phyloP scores from a whole-genome alignment of 2,329 filamentous ascomycete genomes.

The Xylariaceae sp. region DNA sequence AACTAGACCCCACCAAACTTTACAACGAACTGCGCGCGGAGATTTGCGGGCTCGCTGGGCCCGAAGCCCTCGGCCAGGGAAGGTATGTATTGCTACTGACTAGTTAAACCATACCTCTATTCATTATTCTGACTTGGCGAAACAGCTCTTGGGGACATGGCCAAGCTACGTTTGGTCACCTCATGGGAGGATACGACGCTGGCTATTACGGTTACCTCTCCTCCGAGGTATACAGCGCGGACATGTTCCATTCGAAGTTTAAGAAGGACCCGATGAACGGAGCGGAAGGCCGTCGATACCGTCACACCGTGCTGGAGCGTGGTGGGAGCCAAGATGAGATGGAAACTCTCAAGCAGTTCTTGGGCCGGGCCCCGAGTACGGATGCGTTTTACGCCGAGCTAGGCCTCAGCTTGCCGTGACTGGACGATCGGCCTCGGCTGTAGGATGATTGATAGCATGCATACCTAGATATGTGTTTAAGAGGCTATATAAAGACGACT shows the following conservation, averaged over 20 bases:
- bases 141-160: conserved; percentile 65
- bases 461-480: not conserved
- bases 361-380: conserved; percentile 68
- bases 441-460: not conserved
- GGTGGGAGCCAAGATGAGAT: conserved; percentile 78
- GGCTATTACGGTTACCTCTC: conserved; percentile 74
- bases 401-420: conserved; percentile 39
- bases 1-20: conserved; percentile 56
- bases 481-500: conserved; percentile 1
- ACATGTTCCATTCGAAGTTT: conserved; percentile 83
- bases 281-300: conserved; percentile 66
- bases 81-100: conserved; percentile 37
- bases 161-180: conserved; percentile 73
- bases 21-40: conserved; percentile 70
- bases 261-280: conserved; percentile 72
- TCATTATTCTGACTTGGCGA: conserved; percentile 25
- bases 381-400: conserved; percentile 78
- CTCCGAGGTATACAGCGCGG: conserved; percentile 73
- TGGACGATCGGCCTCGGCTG: conserved; percentile 8
- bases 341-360: conserved; percentile 70
- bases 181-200: conserved; percentile 79
- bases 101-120: not conserved
- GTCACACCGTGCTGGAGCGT: conserved; percentile 70
- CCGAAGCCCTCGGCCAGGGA: conserved; percentile 57
- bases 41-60: conserved; percentile 68